Evolutionary conservation across 2,329 filamentous ascomycete species (phyloP), one percentile per base, ranked within the genome.

Genomic region (Zalaria sp.): DNA sequence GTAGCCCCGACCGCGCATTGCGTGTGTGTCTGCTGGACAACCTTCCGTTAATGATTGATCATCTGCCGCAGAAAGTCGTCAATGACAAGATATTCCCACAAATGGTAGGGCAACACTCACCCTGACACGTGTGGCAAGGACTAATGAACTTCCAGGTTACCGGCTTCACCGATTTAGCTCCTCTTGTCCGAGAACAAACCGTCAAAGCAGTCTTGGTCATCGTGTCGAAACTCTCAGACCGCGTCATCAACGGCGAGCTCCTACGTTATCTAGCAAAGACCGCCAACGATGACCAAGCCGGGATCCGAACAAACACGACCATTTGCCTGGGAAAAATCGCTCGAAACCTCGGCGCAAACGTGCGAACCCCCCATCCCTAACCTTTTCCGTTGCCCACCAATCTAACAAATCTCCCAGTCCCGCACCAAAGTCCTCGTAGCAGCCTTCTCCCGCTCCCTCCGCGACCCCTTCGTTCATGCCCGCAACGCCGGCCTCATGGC

Each of bases 41-140:
- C 55, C 66, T 98, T 5, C 83, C 87, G 1, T 61, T 81, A 28
- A 95, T 96, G 80, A 93, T 96, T 47, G 88, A 95, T 53, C 81
- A 85, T 45, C 64, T 98, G 37, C 72, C 87, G 2, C 85, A 89
- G 52, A 94, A 86, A 61, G 69, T 85, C 41, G 86, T 98, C 47
- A 95, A 89, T 55, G 88, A 95, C 60, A 95, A 89, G 61, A 93
- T 98, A 48, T 98, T 95, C 55, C 91, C 91, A 3, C 83, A 93
- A 51, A 78, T 98, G 69, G 88, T 86, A 58, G 51, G 66, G 54
- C 34, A n/a, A 7, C 32, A 28, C 5, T 31, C 11, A 27, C 10
- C 32, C 37, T 9, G n/a, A 7, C 29, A 32, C 7, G 29, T n/a
- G n/a, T 32, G 7, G 7, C 29, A 32, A 18, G 18, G 42, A 11